Conservation (phyloP, 805 yeast genomes). For the Millerago galiae region DNA sequence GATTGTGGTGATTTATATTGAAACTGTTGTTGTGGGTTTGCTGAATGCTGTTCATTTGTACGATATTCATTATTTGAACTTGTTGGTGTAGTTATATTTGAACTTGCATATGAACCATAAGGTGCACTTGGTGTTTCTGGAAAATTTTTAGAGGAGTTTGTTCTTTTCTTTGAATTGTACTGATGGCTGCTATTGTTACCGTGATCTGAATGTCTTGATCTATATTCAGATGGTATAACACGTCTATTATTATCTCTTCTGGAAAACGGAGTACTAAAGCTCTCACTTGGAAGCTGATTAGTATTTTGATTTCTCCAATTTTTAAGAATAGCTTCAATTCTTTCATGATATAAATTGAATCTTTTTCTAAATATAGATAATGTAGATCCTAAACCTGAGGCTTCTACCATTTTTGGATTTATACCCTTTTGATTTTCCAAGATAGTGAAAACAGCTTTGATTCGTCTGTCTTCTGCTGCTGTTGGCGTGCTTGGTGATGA, state of each 20-base stretch:
- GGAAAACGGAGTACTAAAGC: not conserved
- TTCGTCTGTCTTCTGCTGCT: not conserved
- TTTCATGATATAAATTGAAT: not conserved
- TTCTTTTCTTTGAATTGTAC: not conserved
- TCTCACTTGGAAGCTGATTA: not conserved
- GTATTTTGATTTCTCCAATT: not conserved
- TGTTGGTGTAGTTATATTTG: not conserved
- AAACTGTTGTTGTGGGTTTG: constrained; percentile 1
- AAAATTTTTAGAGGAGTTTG: not conserved
- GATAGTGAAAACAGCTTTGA: not conserved
- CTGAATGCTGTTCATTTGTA: not conserved
- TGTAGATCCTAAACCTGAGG: not conserved
- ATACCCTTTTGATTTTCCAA: not conserved
- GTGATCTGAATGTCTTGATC: not conserved
- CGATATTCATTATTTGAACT: not conserved
- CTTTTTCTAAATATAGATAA: not conserved
- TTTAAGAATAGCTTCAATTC: not conserved
- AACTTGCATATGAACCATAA: not conserved
- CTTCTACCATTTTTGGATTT: not conserved
- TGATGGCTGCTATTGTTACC: not conserved
- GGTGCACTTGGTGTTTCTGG: not conserved
- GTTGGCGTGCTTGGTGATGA: not conserved
- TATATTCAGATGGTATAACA: not conserved
- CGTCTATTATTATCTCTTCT: not conserved
- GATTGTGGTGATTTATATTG: constrained; percentile 9